Evolutionary conservation across 805 yeast genomes (phyloP).

Genomic region (Lipomyces orientalis): DNA sequence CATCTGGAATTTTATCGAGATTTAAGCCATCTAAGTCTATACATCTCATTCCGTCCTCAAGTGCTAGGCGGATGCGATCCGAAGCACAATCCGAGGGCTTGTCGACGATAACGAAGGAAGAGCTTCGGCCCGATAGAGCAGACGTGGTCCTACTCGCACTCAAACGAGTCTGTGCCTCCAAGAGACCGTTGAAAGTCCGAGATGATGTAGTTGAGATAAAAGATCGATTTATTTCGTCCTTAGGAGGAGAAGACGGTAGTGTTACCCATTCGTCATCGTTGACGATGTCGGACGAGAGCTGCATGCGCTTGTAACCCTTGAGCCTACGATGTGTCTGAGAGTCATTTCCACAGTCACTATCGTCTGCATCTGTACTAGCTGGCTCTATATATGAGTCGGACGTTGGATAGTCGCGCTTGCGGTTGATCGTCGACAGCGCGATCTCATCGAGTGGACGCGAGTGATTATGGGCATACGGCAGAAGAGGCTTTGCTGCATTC

Average conservation of each 20-base stretch:
- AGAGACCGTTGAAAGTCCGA: neutral
- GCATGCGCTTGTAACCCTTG: slow-evolving; percentile 17
- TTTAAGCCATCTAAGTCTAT: slow-evolving; percentile 37
- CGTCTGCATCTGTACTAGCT: slow-evolving; percentile 20
- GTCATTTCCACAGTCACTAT: neutral
- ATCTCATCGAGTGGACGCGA: slow-evolving; percentile 28
- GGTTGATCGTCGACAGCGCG: slow-evolving; percentile 21
- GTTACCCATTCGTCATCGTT: slow-evolving; percentile 18
- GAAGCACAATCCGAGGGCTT: slow-evolving; percentile 17
- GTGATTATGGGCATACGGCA: slow-evolving; percentile 34
- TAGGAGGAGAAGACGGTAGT: slow-evolving; percentile 36
- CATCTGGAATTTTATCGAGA: slow-evolving; percentile 45
- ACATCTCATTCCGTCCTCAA: slow-evolving; percentile 35
- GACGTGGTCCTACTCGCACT: slow-evolving; percentile 17
- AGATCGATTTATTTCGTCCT: slow-evolving; percentile 16
- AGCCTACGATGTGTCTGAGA: neutral
- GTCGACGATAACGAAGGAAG: slow-evolving; percentile 17
- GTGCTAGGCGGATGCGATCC: slow-evolving; percentile 30
- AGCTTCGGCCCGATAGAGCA: slow-evolving; percentile 19
- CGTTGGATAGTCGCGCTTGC: slow-evolving; percentile 37
- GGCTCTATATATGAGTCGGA: slow-evolving; percentile 29
- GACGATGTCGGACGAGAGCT: slow-evolving; percentile 15
- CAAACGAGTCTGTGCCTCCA: neutral
- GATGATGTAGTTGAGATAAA: neutral
- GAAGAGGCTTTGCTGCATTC: slow-evolving; percentile 18